Percentiles rank a stretch among this genome's conserved stretches.
phyloP scores from a whole-genome alignment of 495 filamentous ascomycete species.

The Xylaria intraflava region DNA sequence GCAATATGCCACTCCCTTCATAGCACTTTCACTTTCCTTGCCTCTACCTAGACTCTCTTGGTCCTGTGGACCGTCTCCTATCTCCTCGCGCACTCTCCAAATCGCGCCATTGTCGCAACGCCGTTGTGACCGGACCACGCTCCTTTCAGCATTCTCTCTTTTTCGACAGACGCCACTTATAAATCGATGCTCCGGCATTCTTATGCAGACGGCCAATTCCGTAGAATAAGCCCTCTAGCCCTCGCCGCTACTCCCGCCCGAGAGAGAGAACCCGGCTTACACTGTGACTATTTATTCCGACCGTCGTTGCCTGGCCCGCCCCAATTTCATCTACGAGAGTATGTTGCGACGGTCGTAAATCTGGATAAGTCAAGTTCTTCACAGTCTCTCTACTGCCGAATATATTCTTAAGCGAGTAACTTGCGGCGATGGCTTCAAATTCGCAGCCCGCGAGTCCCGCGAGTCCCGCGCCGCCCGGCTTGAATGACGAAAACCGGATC shows the following conservation, averaged over 20 bases:
- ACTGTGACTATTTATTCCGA: background rate
- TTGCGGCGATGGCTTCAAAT: slow-evolving; percentile 29
- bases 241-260: background rate
- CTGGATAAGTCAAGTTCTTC: background rate
- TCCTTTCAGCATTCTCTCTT: background rate
- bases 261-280: background rate
- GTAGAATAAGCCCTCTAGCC: background rate
- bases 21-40: slow-evolving; percentile 1
- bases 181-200: background rate
- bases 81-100: background rate
- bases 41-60: background rate
- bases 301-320: background rate
- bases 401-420: background rate
- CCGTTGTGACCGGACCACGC: background rate
- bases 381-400: background rate
- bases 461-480: slow-evolving; percentile 29
- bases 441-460: slow-evolving; percentile 27
- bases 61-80: background rate
- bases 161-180: background rate
- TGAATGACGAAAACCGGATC: slow-evolving; percentile 35
- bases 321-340: background rate
- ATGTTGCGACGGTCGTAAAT: slow-evolving; percentile 3
- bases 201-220: background rate
- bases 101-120: background rate
- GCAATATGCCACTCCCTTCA: slow-evolving; percentile 13